These are phyloP conservation scores for Diospyros kaki DNA, from an alignment of 148 eudicot genomes.

Conservation along the genomic window DNA sequence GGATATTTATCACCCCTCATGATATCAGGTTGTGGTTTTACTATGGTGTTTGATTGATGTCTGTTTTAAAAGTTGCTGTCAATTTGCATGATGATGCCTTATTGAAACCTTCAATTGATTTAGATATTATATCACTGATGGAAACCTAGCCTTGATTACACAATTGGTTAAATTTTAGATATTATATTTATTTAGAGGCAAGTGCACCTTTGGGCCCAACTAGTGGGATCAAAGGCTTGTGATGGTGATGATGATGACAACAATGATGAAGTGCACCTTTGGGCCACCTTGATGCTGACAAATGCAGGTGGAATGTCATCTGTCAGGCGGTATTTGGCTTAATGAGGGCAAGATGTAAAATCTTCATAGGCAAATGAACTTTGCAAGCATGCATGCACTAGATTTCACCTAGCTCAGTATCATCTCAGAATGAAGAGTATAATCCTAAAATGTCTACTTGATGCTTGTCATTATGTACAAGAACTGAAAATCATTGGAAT, in stretches of 20 bases:
- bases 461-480: background rate
- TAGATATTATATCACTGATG: background rate
- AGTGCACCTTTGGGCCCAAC: background rate
- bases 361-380: background rate
- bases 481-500: background rate
- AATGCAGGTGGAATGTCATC: background rate
- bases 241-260: too few relatives aligned
- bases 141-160: background rate
- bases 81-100: background rate
- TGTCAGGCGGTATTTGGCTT: background rate
- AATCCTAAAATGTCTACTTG: background rate
- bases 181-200: background rate
- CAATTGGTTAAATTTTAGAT: background rate
- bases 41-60: background rate
- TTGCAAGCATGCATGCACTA: background rate
- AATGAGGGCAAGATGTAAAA: conserved; percentile 2
- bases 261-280: background rate
- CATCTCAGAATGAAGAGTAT: too few relatives aligned
- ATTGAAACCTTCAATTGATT: background rate
- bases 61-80: background rate
- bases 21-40: conserved; percentile 67
- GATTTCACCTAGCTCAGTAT: too few relatives aligned
- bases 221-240: too few relatives aligned
- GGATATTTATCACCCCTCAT: conserved; percentile 98
- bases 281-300: background rate